Evolutionary conservation across 306 rosid genomes (phyloP), one percentile per base, ranked within the genome.

Genomic region (Dicorynia guianensis): DNA sequence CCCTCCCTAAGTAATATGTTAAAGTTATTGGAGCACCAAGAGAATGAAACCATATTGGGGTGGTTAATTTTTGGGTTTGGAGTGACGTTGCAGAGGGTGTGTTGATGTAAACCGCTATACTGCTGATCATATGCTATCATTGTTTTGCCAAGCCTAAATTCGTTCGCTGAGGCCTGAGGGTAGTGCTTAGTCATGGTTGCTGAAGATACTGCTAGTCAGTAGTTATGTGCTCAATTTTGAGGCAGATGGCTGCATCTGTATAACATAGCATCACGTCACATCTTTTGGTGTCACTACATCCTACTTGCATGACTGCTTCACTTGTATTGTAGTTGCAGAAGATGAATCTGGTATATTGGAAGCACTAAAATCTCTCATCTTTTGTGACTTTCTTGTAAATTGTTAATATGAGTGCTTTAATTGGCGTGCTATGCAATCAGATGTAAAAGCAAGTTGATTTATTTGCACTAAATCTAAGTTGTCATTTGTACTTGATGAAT

Each of bases 201-300:
- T 72, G 63, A 43, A 35, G 48, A 48, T 55, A 38, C 12, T 36
- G 57, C 19, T 66, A 10, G 30, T 59, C 15, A 30, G 39, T 47
- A 61, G 59, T 48, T 34, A 36, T 38, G 63, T 6, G 18, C 53
- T 74, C 39, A 48, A 56, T 56, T 64, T 65, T 64, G 69, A 57
- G 58, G 64, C 50, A 79, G 17, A 59, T 19, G 36, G 43, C 50
- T 57, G 30, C 36, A 55, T 10, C 17, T 49, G 5, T 8, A 49
- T 49, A 2, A 12, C 36, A 25, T 64, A 53, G 35, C 57, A 56
- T 75, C 44, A 30, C 67, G 46, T 75, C 44, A 30, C 67, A 38
- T 36, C 59, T 63, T 56, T 75, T 38, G 76, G 69, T 71, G 63
- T 74, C 77, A 17, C 48, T 35, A 52, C 34, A 48, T 49, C 75